Conservation (phyloP, 108 stramenopile species). For the Halocafeteria seosinensis region DNA sequence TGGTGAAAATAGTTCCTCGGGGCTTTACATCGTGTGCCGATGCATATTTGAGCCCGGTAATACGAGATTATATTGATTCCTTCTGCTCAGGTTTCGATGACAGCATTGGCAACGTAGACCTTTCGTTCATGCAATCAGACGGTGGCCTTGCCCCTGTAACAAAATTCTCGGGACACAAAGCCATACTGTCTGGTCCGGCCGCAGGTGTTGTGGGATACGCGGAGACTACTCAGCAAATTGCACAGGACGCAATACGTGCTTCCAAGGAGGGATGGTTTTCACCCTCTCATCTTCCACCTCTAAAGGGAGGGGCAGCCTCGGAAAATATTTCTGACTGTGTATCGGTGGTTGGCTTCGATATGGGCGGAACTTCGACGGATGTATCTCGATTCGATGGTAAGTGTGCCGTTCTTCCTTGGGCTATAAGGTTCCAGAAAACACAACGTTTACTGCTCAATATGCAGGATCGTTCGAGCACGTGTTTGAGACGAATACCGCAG, state of each 20-base stretch:
- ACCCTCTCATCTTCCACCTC: background rate
- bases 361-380: constrained; percentile 93
- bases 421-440: background rate
- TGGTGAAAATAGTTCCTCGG: constrained; percentile 78
- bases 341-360: constrained; percentile 94
- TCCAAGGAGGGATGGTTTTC: background rate
- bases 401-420: too few species aligned
- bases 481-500: constrained; percentile 86
- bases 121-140: constrained; percentile 91
- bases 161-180: constrained; percentile 81
- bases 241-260: background rate
- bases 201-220: constrained; percentile 93
- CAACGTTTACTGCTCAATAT: too few species aligned
- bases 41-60: constrained; percentile 87
- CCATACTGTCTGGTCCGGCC: constrained; percentile 70
- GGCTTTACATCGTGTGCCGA: constrained; percentile 80
- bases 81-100: constrained; percentile 73
- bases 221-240: constrained; percentile 47
- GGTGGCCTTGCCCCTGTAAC: constrained; percentile 79
- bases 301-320: background rate
- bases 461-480: constrained; percentile 72
- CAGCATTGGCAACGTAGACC: constrained; percentile 36
- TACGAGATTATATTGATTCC: constrained; percentile 54
- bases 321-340: background rate
- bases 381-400: constrained; percentile 60